A percentile compares a stretch with the other conserved stretches of the same genome.
These are phyloP conservation scores for Rhynchospora tenuis DNA, from an alignment of 176 grass and related monocot genomes.

Conservation along the genomic window DNA sequence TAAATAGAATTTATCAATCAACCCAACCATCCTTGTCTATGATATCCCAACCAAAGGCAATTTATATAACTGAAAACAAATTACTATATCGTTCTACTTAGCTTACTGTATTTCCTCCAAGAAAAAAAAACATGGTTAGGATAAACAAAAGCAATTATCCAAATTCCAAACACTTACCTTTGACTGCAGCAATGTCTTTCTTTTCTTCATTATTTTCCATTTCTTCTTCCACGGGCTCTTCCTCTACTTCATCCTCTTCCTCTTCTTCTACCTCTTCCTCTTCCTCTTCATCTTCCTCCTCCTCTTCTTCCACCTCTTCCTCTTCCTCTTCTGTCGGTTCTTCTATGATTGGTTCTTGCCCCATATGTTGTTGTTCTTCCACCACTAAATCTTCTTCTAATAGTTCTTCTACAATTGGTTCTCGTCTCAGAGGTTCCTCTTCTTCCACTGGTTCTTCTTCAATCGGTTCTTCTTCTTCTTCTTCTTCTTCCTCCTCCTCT, in stretches of 20 bases:
- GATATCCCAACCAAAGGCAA: background rate
- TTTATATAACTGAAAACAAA: background rate
- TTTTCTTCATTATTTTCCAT: background rate
- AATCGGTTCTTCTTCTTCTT: slow-evolving; percentile 15
- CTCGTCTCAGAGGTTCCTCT: background rate
- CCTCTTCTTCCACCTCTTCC: slow-evolving; percentile 6
- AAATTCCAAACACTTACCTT: slow-evolving; percentile 9
- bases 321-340: background rate
- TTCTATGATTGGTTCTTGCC: background rate
- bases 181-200: background rate
- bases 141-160: background rate
- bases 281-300: slow-evolving; percentile 17
- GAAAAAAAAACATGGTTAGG: background rate
- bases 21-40: background rate
- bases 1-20: background rate
- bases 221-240: slow-evolving; percentile 1
- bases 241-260: slow-evolving; percentile 22
- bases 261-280: slow-evolving; percentile 20
- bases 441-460: background rate
- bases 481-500: background rate
- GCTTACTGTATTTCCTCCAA: background rate
- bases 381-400: background rate
- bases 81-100: background rate
- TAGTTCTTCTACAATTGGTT: background rate
- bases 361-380: slow-evolving; percentile 14